Base-by-base conservation (phyloP, 2,329 filamentous ascomycete genomes). In the Arthroderma sp. region DNA sequence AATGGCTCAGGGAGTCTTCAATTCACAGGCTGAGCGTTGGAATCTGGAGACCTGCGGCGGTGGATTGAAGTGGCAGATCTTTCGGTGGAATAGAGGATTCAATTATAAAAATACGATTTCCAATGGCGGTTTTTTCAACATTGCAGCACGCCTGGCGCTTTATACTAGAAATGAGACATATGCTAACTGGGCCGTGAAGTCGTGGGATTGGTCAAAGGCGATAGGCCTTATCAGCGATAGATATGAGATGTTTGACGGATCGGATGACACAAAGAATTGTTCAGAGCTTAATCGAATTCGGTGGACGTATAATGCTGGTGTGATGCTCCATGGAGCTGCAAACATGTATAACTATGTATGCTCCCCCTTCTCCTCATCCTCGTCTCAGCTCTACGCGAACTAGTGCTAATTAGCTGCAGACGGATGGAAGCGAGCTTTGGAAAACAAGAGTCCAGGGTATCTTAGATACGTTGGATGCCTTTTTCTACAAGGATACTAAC, bases 11-110 rank as follows among this genome's bases (percentile, higher is more conserved):
- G 80, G 79, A 8, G 81, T 86, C 5, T 91, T 87, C 63, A 86
- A 88, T 66, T 77, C 81, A 46, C 85, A 85, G 58, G 75, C 75
- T 2, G 63, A 62, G 9, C 74, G 84, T 22, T 88, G 83, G 80
- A 80, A 88, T 52, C 65, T 62, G 8, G 57, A 64, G 0, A 69
- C 66, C 1, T 91, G 86, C 62, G 68, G 65, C 38, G 86, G 86
- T 40, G 86, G 86, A 6, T 65, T 93, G 51, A 74, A 81, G 49
- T 93, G 86, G 86, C 85, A 91, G 64, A 82, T 91, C 46, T 87
- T 67, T 54, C 60, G 64, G 5, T 71, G 70, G 59, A 72, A 72
- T 52, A 63, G 60, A 37, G 71, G 71, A 6, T 74, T 67, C 51
- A 59, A 67, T 41, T 69, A 72, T 55, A 71, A 71, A 56, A 72